Percentiles rank a stretch among this genome's conserved stretches.
Conservation (phyloP, 352 stramenopile species). For the Phytophthora multivora region DNA sequence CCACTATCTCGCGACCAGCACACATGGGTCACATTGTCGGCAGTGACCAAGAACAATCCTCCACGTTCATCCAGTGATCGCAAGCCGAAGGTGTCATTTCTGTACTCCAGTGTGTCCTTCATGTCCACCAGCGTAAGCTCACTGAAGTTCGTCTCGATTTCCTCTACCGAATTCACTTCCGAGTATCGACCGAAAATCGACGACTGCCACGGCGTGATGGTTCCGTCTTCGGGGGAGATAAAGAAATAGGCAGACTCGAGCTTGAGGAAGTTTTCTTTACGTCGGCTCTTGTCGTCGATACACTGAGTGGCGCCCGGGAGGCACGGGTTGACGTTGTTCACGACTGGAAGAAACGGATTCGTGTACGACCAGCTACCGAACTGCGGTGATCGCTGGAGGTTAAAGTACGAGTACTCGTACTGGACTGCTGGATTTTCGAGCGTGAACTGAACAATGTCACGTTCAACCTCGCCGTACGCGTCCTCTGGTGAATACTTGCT, state of each 20-base stretch:
- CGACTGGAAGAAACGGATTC: conserved; percentile 13
- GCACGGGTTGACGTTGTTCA: conserved; percentile 25
- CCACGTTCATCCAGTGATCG: conserved; percentile 11
- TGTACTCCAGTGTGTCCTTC: conserved; percentile 43
- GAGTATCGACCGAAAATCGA: conserved; percentile 42
- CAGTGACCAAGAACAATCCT: conserved; percentile 20
- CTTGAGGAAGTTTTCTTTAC: conserved; percentile 37
- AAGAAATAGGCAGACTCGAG: conserved; percentile 46
- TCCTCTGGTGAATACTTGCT: conserved; percentile 9
- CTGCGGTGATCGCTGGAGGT: conserved; percentile 6
- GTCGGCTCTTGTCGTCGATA: conserved; percentile 11
- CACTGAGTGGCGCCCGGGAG: neutral
- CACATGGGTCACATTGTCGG: conserved; percentile 5
- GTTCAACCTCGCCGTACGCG: conserved; percentile 13
- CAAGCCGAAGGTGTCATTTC: conserved; percentile 43
- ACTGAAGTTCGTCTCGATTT: conserved; percentile 17
- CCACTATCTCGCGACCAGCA: neutral
- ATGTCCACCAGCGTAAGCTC: conserved; percentile 32
- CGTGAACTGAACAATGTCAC: conserved; percentile 18
- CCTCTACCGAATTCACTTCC: conserved; percentile 22
- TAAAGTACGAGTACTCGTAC: conserved; percentile 18
- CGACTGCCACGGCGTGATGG: conserved; percentile 42
- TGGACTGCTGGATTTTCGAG: conserved; percentile 19
- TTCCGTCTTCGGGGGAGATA: conserved; percentile 34
- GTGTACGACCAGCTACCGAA: conserved; percentile 3